These are phyloP conservation scores for Corylus heterophylla DNA, from an alignment of 306 rosid species.

Conservation along the genomic window DNA sequence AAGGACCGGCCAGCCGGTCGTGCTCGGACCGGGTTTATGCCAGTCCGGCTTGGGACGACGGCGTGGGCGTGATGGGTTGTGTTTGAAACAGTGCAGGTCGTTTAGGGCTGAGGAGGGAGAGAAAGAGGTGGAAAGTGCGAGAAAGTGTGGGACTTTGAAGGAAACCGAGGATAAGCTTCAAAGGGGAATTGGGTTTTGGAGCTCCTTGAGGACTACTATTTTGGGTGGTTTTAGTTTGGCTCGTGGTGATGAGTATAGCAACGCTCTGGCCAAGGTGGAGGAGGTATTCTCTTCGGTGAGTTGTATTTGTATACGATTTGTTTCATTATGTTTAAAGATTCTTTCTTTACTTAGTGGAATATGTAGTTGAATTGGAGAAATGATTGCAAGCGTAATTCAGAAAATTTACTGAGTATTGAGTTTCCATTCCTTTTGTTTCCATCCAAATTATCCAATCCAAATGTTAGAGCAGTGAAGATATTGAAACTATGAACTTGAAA, in stretches of 20 bases:
- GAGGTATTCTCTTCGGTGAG: constrained; percentile 66
- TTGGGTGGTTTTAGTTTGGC: constrained; percentile 49
- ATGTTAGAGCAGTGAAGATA: background rate
- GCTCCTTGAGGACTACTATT: constrained; percentile 44
- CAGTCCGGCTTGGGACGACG: constrained; percentile 29
- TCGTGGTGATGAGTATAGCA: constrained; percentile 55
- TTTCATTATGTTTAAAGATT: background rate
- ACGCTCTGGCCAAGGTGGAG: constrained; percentile 69
- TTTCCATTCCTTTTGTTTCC: background rate
- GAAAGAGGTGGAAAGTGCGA: constrained; percentile 39
- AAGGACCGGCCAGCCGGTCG: constrained; percentile 27
- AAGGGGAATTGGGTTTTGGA: constrained; percentile 69
- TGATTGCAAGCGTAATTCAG: background rate
- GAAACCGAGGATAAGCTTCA: constrained; percentile 31
- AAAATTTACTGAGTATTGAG: background rate
- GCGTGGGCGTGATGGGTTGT: constrained; percentile 42
- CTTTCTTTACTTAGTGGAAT: background rate
- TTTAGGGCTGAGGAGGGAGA: constrained; percentile 57
- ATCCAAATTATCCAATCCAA: background rate
- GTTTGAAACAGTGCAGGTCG: constrained; percentile 59
- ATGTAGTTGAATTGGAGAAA: background rate
- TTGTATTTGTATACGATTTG: constrained; percentile 15
- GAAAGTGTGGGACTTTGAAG: constrained; percentile 37
- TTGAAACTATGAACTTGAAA: background rate
- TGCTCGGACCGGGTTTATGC: constrained; percentile 40